Evolutionary conservation across 1,284 basidiomycete species (phyloP), one percentile per base, ranked within the genome.

Genomic region (Ceratobasidium sp.): DNA sequence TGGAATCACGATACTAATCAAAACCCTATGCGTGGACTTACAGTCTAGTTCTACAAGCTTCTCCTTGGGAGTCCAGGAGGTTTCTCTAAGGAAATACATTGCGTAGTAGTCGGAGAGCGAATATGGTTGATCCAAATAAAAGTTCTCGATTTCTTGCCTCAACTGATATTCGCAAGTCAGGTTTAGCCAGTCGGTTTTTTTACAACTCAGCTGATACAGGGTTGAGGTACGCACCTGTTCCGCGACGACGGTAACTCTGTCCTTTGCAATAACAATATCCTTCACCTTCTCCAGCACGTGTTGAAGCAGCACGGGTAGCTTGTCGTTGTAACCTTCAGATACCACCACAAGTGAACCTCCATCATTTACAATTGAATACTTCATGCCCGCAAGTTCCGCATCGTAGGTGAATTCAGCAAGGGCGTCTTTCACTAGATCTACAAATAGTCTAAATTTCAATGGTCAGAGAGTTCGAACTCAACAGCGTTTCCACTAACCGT

Each of bases 291-390:
- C 89, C 59, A 98, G 84, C 76, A 99, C 91, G 79, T 92, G 89
- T 81, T 92, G 87, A 9, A 93, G 89, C 46, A 99, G 89, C 0
- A 94, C 90, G 6, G 91, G 86, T 52, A 99, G 88, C 86, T 98
- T 99, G 86, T 99, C 97, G 83, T 97, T 98, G 87, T 98, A 99
- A 1, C 98, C 98, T 69, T 89, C 90, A 65, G 96, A 87, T 10
- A 89, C 87, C 44, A 98, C 84, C 65, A 88, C 90, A 54, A 99
- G 84, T 1, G 94, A 93, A 42, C 92, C 91, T 7, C 88, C 88
- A 80, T 92, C 89, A 42, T 89, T 87, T 48, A 90, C 87, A 81
- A 98, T 89, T 81, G 87, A 89, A 86, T 98, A 99, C 15, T 87
- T 87, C 65, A 99, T 88, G 17, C 96, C 96, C 42, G 97, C 98